phyloP scores from a whole-genome alignment of 306 rosid genomes.

The Bauhinia variegata region DNA sequence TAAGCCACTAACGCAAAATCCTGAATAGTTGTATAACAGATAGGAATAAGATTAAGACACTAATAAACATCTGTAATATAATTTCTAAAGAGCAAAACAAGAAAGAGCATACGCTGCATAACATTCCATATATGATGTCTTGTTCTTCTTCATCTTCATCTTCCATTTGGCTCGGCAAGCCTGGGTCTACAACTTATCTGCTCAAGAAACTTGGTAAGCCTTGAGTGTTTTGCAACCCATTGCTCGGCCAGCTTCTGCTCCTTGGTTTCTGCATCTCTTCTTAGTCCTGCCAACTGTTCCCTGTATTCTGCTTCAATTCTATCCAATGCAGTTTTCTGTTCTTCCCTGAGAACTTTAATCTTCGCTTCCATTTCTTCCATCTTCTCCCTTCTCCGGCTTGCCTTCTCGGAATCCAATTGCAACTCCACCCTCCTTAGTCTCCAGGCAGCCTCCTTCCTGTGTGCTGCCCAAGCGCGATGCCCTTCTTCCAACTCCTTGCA shows the following conservation, averaged over 20 bases:
- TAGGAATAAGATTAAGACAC: constrained; percentile 31
- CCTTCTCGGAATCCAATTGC: constrained; percentile 92
- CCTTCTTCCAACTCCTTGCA: constrained; percentile 91
- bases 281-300: constrained; percentile 81
- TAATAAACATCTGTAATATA: constrained; percentile 31
- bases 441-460: constrained; percentile 88
- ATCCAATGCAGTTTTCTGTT: constrained; percentile 70
- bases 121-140: constrained; percentile 20
- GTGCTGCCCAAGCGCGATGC: constrained; percentile 78
- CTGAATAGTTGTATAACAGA: constrained; percentile 28
- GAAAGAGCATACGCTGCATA: constrained; percentile 25
- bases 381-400: constrained; percentile 73
- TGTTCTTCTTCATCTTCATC: too few relatives aligned
- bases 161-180: constrained; percentile 68
- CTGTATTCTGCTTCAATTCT: constrained; percentile 82
- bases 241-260: constrained; percentile 95
- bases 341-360: constrained; percentile 85
- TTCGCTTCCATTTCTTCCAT: constrained; percentile 80
- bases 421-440: constrained; percentile 84
- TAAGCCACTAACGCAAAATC: constrained; percentile 28
- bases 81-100: constrained; percentile 39
- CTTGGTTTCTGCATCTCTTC: constrained; percentile 86
- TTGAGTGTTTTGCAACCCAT: constrained; percentile 82
- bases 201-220: constrained; percentile 76
- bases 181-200: constrained; percentile 74